These are phyloP conservation scores for Phenoliferia sp. DNA, from an alignment of 1,284 basidiomycete species.

Conservation along the genomic window DNA sequence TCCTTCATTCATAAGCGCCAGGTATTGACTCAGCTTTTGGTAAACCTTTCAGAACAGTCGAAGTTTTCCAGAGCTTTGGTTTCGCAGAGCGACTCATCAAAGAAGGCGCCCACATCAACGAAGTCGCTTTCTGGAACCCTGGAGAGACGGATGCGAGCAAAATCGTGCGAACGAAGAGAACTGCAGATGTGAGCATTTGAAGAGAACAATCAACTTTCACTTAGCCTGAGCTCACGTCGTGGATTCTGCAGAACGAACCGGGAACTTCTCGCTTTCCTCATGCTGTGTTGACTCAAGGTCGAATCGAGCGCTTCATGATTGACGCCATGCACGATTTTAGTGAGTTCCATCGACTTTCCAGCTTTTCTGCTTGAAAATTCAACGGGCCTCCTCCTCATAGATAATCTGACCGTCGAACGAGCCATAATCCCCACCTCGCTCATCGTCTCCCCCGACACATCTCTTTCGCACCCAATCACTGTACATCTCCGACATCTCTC, in stretches of 20 bases:
- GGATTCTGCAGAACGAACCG: slow-evolving; percentile 23
- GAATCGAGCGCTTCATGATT: slow-evolving; percentile 63
- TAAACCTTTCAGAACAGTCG: slow-evolving; percentile 37
- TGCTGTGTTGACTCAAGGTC: slow-evolving; percentile 68
- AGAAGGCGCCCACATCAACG: slow-evolving; percentile 47
- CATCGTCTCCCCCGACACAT: slow-evolving; percentile 44
- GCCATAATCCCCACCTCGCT: slow-evolving; percentile 56
- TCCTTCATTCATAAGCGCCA: neutral
- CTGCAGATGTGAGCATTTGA: slow-evolving; percentile 23
- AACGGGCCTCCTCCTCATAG: slow-evolving; percentile 48
- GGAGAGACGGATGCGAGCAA: slow-evolving; percentile 52
- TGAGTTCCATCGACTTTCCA: slow-evolving; percentile 17
- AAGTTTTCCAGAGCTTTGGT: slow-evolving; percentile 60
- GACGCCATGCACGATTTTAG: slow-evolving; percentile 45
- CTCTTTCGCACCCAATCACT: slow-evolving; percentile 48
- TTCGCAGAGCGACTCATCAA: slow-evolving; percentile 55
- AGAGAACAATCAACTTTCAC: too few relatives aligned
- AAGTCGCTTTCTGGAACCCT: slow-evolving; percentile 69
- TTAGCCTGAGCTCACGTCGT: neutral
- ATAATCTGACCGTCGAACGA: slow-evolving; percentile 56
- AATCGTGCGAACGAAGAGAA: slow-evolving; percentile 34
- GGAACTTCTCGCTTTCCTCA: slow-evolving; percentile 55
- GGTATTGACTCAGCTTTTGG: neutral
- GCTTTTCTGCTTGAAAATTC: neutral
- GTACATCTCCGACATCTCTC: slow-evolving; percentile 50